A percentile compares a stretch with the other conserved stretches of the same genome.
Conservation (phyloP, 768 basidiomycete genomes). For the Leccinellum rugosiceps region DNA sequence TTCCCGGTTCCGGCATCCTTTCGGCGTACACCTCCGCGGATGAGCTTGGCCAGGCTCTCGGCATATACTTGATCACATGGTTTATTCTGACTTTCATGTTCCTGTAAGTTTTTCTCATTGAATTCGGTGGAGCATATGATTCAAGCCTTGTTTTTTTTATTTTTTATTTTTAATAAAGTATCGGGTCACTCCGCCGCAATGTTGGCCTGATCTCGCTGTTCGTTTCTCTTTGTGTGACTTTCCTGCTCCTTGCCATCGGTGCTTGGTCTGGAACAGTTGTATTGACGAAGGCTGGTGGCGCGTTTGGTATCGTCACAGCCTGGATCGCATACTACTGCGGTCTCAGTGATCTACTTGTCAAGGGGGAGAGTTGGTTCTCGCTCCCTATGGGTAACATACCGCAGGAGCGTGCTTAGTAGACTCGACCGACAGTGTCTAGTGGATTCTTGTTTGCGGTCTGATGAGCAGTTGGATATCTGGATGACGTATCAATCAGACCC, state of each 20-base stretch:
- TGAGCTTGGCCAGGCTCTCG: constrained; percentile 57
- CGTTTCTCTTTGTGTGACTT: constrained; percentile 52
- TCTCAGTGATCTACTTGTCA: constrained; percentile 39
- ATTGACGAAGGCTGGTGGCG: constrained; percentile 41
- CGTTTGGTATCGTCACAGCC: constrained; percentile 44
- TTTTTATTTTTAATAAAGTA: constrained; percentile 29
- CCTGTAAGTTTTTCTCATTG: constrained; percentile 41
- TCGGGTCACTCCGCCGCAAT: constrained; percentile 51
- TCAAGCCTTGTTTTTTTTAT: constrained; percentile 6
- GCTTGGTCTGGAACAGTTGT: constrained; percentile 28
- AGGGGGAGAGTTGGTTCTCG: constrained; percentile 36
- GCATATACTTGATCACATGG: constrained; percentile 76
- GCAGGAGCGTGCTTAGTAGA: constrained; percentile 4
- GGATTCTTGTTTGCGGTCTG: constrained; percentile 1
- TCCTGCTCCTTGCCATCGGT: constrained; percentile 43
- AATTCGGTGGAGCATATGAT: neutral
- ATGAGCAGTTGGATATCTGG: neutral
- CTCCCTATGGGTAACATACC: constrained; percentile 37
- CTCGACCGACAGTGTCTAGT: neutral
- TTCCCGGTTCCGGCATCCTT: constrained; percentile 64
- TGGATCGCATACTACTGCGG: constrained; percentile 46
- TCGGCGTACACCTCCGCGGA: constrained; percentile 43
- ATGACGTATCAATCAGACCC: neutral
- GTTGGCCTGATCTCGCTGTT: constrained; percentile 49
- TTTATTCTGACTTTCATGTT: constrained; percentile 67